Evolutionary conservation across 176 grass and related monocot genomes (phyloP), one percentile per base, ranked within the genome.

Genomic region (Canna indica): DNA sequence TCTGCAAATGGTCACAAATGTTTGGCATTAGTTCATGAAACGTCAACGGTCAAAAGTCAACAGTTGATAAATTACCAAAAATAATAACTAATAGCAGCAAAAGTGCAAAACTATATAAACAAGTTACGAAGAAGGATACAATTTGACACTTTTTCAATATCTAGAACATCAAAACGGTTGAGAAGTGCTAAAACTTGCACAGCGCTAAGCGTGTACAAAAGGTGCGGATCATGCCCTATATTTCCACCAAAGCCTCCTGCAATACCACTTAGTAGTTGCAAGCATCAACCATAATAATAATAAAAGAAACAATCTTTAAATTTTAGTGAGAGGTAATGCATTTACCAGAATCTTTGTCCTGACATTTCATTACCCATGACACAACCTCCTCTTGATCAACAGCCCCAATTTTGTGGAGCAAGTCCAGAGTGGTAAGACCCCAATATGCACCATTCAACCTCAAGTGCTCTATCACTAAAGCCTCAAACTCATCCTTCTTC

Each of bases 241-340:
- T 97, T 92, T 47, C 93, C 93, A 32, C 86, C 88, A 42, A 97
- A 92, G 26, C 86, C 93, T 75, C 89, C 93, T 97, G 82, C 42
- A 76, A 67, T 38, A 32, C 75, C 32, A 78, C 78, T 34, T 50
- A 30, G 33, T 45, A 64, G 57, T 16, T 38, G 50, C 50, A 82
- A 41, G 27, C 11, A 17, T 22, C 28, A 8, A 32, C 26, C 9
- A 46, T 22, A 50, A 13, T 22, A 33, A 61, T 61, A 1, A 54
- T 34, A 17, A 7, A 10, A 7, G 13, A 44, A 44, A 44, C 0
- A 44, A 44, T 44, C 1, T 44, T 44, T 5, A 44, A 44, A 11
- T 44, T 44, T 8, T 44, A 44, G 41, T 34, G 47, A 12, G 22
- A 35, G 26, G 10, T 22, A 0, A 72, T 20, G 30, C 25, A 11